These are phyloP conservation scores for Linum tenue DNA, from an alignment of 345 rosid species.

Conservation along the genomic window DNA sequence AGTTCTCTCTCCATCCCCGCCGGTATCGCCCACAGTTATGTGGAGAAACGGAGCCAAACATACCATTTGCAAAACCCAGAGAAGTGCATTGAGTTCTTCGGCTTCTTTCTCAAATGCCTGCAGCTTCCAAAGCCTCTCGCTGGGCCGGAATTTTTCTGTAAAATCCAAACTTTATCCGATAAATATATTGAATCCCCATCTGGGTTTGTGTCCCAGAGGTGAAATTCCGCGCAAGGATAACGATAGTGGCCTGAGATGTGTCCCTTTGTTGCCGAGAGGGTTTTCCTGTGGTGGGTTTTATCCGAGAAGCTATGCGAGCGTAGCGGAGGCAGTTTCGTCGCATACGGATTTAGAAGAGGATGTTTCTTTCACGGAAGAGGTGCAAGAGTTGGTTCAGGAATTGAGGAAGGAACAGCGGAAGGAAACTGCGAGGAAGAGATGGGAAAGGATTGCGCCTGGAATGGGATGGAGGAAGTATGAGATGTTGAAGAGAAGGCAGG, in stretches of 20 bases:
- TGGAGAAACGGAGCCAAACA: conserved; percentile 63
- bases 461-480: conserved; percentile 34
- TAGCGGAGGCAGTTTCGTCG: conserved; percentile 69
- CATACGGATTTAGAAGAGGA: conserved; percentile 53
- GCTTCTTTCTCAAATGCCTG: conserved; percentile 15
- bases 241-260: no score
- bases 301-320: conserved; percentile 48
- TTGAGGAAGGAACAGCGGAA: conserved; percentile 44
- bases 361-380: conserved; percentile 44
- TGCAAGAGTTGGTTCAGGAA: conserved; percentile 51
- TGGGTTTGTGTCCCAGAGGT: conserved; percentile 10
- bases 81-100: conserved; percentile 16
- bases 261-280: not conserved
- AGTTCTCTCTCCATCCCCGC: conserved; percentile 15
- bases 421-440: conserved; percentile 13
- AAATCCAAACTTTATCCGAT: conserved; percentile 17
- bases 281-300: conserved; percentile 30
- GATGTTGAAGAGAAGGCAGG: conserved; percentile 60
- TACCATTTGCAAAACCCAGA: conserved; percentile 29
- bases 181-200: conserved; percentile 11
- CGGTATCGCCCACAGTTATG: conserved; percentile 40
- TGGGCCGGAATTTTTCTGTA: conserved; percentile 21
- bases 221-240: conserved; percentile 5
- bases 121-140: conserved; percentile 21
- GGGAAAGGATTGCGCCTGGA: conserved; percentile 22